phyloP scores from a whole-genome alignment of 768 basidiomycete genomes.

The Cytidiella melzeri region DNA sequence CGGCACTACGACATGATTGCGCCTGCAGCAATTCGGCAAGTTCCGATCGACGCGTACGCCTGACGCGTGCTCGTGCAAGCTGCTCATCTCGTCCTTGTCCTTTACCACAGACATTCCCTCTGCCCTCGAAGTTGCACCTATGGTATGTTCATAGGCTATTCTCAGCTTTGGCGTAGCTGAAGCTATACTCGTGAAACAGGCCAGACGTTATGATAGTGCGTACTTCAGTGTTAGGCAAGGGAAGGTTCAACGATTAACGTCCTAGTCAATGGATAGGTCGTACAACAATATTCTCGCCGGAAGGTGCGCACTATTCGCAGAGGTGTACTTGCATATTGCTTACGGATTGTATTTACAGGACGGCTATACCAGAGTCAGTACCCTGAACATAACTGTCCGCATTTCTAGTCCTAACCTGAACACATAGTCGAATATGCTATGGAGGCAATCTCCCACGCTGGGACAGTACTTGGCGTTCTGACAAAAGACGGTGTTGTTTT shows the following conservation, averaged over 20 bases:
- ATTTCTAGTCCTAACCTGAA: conserved; percentile 1
- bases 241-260: conserved; percentile 5
- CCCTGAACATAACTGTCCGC: background rate
- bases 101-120: background rate
- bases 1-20: background rate
- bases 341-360: conserved; percentile 42
- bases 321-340: background rate
- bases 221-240: conserved; percentile 14
- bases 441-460: conserved; percentile 97
- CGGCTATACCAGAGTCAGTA: conserved; percentile 92
- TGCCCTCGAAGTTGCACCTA: background rate
- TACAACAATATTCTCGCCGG: conserved; percentile 98
- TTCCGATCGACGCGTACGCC: conserved; percentile 10
- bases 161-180: too few relatives aligned
- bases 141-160: too few relatives aligned
- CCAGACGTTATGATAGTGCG: conserved; percentile 94
- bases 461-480: conserved; percentile 88
- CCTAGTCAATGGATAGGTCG: conserved; percentile 48
- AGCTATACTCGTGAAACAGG: conserved; percentile 49
- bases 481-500: conserved; percentile 89
- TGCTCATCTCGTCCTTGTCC: background rate
- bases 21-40: background rate
- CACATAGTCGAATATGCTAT: conserved; percentile 94
- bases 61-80: conserved; percentile 2
- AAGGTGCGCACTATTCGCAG: conserved; percentile 50